Conservation (phyloP, 2,329 filamentous ascomycete species). For the Diplodia intermedia region DNA sequence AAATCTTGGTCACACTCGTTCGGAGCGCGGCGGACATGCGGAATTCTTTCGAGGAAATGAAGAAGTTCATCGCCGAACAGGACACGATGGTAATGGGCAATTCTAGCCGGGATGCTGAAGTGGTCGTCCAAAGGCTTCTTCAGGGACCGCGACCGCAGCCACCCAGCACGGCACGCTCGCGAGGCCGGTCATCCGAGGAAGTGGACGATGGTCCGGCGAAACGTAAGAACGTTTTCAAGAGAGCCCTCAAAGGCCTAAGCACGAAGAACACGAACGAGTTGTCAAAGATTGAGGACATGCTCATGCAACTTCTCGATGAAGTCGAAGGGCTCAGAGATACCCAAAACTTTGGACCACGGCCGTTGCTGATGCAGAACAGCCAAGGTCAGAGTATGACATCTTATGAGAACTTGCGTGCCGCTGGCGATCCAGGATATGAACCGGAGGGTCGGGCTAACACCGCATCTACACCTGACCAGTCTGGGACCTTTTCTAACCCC, state of each 20-base stretch:
- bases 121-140: constrained; percentile 80
- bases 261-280: constrained; percentile 88
- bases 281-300: constrained; percentile 71
- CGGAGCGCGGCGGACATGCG: constrained; percentile 96
- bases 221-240: constrained; percentile 91
- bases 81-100: constrained; percentile 87
- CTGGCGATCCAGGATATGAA: constrained; percentile 78
- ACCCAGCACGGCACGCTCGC: constrained; percentile 37
- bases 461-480: constrained; percentile 75
- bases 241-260: constrained; percentile 89
- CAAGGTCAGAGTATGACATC: constrained; percentile 65
- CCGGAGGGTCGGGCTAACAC: constrained; percentile 81
- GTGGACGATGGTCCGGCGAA: constrained; percentile 72
- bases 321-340: constrained; percentile 71
- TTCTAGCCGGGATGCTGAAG: constrained; percentile 86
- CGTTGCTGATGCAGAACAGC: constrained; percentile 37
- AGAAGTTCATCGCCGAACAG: constrained; percentile 86
- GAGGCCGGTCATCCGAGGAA: constrained; percentile 53
- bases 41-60: constrained; percentile 94
- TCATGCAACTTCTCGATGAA: constrained; percentile 89
- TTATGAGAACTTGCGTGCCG: constrained; percentile 73
- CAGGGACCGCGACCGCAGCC: constrained; percentile 87
- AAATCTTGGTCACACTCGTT: constrained; percentile 93
- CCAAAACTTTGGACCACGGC: constrained; percentile 41
- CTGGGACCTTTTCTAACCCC: constrained; percentile 74